Conservation (phyloP, 192 early-diverging fungal genomes). For the Coemansia sp. region DNA sequence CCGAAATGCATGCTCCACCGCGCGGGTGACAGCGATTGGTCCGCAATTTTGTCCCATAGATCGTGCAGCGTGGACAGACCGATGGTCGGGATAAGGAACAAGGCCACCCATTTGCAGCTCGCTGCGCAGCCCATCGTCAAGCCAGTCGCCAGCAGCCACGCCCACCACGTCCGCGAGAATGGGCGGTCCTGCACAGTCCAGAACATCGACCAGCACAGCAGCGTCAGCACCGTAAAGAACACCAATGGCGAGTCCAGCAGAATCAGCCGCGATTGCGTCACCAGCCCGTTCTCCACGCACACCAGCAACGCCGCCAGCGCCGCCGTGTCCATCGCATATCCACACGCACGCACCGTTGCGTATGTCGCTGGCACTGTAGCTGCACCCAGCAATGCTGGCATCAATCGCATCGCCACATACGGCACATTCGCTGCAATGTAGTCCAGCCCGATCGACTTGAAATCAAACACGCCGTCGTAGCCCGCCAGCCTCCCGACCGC, state of each 20-base stretch:
- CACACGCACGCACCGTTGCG: slow-evolving; percentile 75
- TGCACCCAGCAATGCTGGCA: slow-evolving; percentile 78
- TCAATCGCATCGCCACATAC: slow-evolving; percentile 83
- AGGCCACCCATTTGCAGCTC: slow-evolving; percentile 93
- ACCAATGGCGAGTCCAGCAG: slow-evolving; percentile 91
- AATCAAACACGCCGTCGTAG: slow-evolving; percentile 92
- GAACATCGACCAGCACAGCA: slow-evolving; percentile 89
- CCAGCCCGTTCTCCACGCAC: slow-evolving; percentile 87
- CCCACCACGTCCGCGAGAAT: slow-evolving; percentile 82
- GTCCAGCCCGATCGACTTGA: slow-evolving; percentile 91
- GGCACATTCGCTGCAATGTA: slow-evolving; percentile 89
- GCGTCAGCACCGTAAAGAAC: slow-evolving; percentile 77
- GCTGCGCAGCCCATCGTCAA: slow-evolving; percentile 67
- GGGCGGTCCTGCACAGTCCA: slow-evolving; percentile 68
- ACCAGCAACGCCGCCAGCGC: slow-evolving; percentile 78
- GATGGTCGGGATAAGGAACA: slow-evolving; percentile 85
- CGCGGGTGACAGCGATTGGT: slow-evolving; percentile 59
- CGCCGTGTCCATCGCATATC: slow-evolving; percentile 68
- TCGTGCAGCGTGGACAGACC: slow-evolving; percentile 81
- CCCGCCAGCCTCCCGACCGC: slow-evolving; percentile 76
- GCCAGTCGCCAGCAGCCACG: slow-evolving; percentile 88
- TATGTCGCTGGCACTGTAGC: slow-evolving; percentile 81
- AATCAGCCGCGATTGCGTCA: slow-evolving; percentile 91
- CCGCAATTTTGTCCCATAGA: slow-evolving; percentile 86
- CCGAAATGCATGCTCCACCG: slow-evolving; percentile 67